Evolutionary conservation across 257 asterid genomes (phyloP).

Genomic region (Nicotiana noctiflora): DNA sequence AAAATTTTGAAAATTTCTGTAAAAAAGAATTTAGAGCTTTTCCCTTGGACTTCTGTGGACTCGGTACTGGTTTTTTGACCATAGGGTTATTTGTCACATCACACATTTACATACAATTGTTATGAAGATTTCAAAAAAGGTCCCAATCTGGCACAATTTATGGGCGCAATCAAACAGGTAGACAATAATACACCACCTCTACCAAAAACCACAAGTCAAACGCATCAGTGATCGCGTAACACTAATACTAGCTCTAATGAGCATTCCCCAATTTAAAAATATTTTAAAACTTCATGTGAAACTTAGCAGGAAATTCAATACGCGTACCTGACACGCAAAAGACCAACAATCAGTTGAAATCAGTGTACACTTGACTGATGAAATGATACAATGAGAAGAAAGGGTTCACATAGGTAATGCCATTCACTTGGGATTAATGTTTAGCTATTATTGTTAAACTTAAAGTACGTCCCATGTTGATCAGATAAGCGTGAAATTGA

Average conservation of each 20-base stretch:
- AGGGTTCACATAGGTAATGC: neutral
- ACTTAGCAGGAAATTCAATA: neutral
- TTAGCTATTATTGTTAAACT: neutral
- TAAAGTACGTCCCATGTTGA: neutral
- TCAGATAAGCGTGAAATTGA: neutral
- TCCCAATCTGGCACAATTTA: neutral
- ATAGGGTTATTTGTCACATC: neutral
- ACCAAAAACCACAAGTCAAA: neutral
- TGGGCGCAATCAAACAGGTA: neutral
- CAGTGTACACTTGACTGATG: neutral
- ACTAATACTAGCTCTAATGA: neutral
- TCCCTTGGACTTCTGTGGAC: neutral
- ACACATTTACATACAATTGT: neutral
- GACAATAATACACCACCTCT: neutral
- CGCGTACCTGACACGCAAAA: neutral
- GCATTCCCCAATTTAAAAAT: neutral
- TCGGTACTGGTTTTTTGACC: neutral
- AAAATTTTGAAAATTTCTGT: neutral
- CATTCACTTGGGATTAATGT: neutral
- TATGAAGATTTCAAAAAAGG: neutral
- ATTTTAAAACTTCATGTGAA: neutral
- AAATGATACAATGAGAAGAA: neutral
- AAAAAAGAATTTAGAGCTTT: neutral
- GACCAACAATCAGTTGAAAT: neutral
- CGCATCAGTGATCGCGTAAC: neutral